A percentile compares a stretch with the other conserved stretches of the same genome.
phyloP scores from a whole-genome alignment of 352 stramenopile species.

The Phytophthora chlamydospora region DNA sequence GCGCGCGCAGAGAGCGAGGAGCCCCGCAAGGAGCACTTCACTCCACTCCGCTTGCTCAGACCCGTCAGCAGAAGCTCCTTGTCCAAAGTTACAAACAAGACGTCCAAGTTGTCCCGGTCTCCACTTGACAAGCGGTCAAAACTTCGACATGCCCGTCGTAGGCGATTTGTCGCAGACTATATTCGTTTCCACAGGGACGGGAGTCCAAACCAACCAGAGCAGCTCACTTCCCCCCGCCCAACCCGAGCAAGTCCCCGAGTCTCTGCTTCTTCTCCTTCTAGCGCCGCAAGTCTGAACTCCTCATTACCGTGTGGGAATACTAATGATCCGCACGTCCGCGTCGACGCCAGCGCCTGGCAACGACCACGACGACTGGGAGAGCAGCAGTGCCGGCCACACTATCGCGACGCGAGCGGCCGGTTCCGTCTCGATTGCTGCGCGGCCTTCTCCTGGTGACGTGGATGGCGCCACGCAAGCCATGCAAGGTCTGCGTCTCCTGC shows the following conservation, averaged over 20 bases:
- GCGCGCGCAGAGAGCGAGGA: slow-evolving; percentile 1
- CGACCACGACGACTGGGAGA: slow-evolving; percentile 54
- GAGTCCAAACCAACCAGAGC: slow-evolving; percentile 23
- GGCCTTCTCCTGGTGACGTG: slow-evolving; percentile 17
- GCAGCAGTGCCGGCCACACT: slow-evolving; percentile 14
- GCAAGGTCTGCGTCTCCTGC: slow-evolving; percentile 44
- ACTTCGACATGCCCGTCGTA: too few relatives aligned
- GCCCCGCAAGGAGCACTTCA: slow-evolving; percentile 14
- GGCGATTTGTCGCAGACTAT: slow-evolving; percentile 6
- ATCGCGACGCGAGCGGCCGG: slow-evolving; percentile 9
- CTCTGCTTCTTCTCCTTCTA: not conserved
- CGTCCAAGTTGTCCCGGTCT: not conserved
- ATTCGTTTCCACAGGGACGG: slow-evolving; percentile 19
- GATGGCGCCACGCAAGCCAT: slow-evolving; percentile 37
- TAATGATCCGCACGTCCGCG: slow-evolving; percentile 37
- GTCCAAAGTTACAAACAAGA: slow-evolving; percentile 16
- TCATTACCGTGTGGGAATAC: slow-evolving; percentile 14
- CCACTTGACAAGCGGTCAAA: too few relatives aligned
- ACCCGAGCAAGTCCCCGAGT: slow-evolving; percentile 1
- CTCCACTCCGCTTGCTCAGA: too few relatives aligned
- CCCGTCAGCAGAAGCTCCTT: slow-evolving; percentile 4
- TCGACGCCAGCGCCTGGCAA: slow-evolving; percentile 11
- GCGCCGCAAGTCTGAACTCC: not conserved
- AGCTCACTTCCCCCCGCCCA: slow-evolving; percentile 35
- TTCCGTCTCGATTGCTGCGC: slow-evolving; percentile 16